Percentiles rank a stretch among this genome's conserved stretches.
phyloP scores from a whole-genome alignment of 306 rosid genomes.

The Trifolium repens region DNA sequence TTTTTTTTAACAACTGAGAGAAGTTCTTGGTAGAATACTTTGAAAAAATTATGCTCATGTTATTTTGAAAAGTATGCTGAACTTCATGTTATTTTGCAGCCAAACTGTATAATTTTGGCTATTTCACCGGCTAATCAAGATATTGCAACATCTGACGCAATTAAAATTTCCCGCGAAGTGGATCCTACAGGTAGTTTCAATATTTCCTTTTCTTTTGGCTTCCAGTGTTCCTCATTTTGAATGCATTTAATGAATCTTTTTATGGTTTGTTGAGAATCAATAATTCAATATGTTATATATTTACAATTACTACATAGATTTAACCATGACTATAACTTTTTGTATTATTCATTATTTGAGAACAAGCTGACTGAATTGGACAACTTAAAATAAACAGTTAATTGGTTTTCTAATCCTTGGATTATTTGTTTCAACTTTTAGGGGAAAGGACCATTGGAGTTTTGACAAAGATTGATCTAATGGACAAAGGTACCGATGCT shows the following conservation, averaged over 20 bases:
- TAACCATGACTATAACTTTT: constrained; percentile 5
- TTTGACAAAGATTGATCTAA: constrained; percentile 96
- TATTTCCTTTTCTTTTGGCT: constrained; percentile 2
- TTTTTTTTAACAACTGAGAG: constrained; percentile 7
- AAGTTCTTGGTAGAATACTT: background rate
- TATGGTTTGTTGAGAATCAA: constrained; percentile 6
- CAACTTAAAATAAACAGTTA: background rate
- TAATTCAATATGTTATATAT: constrained; percentile 7
- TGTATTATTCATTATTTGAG: background rate
- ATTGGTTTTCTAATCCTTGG: constrained; percentile 34
- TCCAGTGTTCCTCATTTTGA: constrained; percentile 14
- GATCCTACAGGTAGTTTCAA: constrained; percentile 79
- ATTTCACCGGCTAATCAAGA: constrained; percentile 99
- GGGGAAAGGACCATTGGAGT: constrained; percentile 96
- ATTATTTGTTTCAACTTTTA: constrained; percentile 47
- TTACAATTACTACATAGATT: background rate
- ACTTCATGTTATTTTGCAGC: constrained; percentile 61
- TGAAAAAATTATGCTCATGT: constrained; percentile 5
- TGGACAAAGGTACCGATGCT: constrained; percentile 99
- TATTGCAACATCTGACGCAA: constrained; percentile 98
- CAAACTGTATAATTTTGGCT: constrained; percentile 92
- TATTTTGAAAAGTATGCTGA: constrained; percentile 32
- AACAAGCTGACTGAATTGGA: constrained; percentile 9
- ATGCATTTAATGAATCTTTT: constrained; percentile 22
- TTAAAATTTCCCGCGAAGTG: constrained; percentile 94